Evolutionary conservation across 2,329 filamentous ascomycete genomes (phyloP), one percentile per base, ranked within the genome.

Genomic region (Aspergillus sp.): DNA sequence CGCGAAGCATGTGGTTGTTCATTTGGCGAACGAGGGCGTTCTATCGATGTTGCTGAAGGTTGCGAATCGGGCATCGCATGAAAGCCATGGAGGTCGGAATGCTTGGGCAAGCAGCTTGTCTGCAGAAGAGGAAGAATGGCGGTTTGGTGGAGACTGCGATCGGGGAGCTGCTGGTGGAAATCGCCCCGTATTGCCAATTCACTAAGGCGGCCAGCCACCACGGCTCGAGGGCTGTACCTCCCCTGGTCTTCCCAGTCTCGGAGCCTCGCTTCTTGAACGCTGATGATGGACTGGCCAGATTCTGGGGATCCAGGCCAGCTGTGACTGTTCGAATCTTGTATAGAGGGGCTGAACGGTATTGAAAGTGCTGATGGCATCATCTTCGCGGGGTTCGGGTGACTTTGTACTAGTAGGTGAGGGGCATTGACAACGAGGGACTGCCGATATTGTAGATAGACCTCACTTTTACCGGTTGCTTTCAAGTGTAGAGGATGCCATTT

Each of bases 111-210:
- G 62, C 58, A 65, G 66, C 45, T 52, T 60, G 66, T 48, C 51
- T 66, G 67, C 7, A 56, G 47, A 48, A 62, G 57, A 41, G 38
- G 52, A 31, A 60, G 50, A 48, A 56, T 23, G 22, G 60, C 49
- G 49, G 53, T 50, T 52, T 64, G 63, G 46, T 61, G 54, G 19
- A 60, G 56, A 43, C 65, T 54, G 57, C 48, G 50, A 60, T 62
- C 65, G 50, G 61, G 63, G 41, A 54, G 46, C 56, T 62, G 46
- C 56, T 62, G 61, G 19, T 65, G 54, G 49, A 67, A 64, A 50
- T 76, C 73, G 54, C 71, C 74, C 38, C 73, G 72, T 59, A 81
- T 73, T 50, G 78, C 77, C 58, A 81, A 69, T 55, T 77, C 71
- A 52, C 74, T 74, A 51, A 81, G 72, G 58, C 73, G 73, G 59